Evolutionary conservation across 1,284 basidiomycete genomes (phyloP).

Genomic region (Xanthoconium separans): DNA sequence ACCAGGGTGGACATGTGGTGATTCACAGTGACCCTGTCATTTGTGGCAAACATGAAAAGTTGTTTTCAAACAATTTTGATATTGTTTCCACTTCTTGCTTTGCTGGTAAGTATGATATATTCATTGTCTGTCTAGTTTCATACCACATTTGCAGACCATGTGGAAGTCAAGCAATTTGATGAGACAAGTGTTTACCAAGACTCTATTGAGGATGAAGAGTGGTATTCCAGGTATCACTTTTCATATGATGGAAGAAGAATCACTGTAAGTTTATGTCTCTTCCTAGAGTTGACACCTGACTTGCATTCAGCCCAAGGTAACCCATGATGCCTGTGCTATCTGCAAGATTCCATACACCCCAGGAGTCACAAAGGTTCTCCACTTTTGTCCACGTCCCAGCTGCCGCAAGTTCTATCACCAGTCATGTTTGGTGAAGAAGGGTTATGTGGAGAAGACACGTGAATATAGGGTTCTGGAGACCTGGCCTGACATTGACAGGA

Average conservation of each 20-base stretch:
- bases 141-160: constrained; percentile 13
- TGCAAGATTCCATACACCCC: constrained; percentile 45
- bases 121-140: neutral
- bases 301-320: constrained; percentile 36
- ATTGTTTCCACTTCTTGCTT: constrained; percentile 41
- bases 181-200: constrained; percentile 36
- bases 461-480: constrained; percentile 7
- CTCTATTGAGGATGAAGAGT: constrained; percentile 36
- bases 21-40: constrained; percentile 33
- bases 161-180: constrained; percentile 32
- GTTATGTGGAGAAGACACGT: constrained; percentile 27
- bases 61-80: constrained; percentile 46
- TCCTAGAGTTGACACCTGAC: neutral
- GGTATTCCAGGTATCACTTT: constrained; percentile 44
- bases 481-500: constrained; percentile 14
- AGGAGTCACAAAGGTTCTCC: constrained; percentile 36
- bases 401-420: constrained; percentile 47
- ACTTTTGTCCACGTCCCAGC: constrained; percentile 49
- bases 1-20: neutral
- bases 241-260: constrained; percentile 34
- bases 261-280: constrained; percentile 25
- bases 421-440: constrained; percentile 37
- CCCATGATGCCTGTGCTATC: constrained; percentile 33
- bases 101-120: constrained; percentile 33
- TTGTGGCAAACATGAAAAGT: constrained; percentile 42